Evolutionary conservation across 2,329 filamentous ascomycete species (phyloP).

Genomic region (Lasiodiplodia sp.): DNA sequence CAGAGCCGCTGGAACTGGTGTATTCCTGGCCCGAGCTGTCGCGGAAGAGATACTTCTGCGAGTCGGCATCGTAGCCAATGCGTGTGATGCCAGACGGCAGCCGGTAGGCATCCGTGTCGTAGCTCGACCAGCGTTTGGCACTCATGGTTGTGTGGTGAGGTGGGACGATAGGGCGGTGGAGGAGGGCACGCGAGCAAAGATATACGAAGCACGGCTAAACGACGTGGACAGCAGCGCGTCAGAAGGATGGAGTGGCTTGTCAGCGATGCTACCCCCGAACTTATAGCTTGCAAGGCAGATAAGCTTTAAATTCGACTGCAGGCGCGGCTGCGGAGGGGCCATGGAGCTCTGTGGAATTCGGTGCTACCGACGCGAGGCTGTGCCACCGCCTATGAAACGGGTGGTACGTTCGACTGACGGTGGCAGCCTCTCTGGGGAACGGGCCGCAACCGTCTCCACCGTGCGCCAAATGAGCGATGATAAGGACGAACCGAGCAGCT

Average conservation of each 20-base stretch:
- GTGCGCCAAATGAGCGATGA: neutral
- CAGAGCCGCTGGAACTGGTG: constrained; percentile 59
- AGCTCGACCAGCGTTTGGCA: constrained; percentile 24
- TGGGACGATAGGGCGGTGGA: neutral
- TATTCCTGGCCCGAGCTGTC: constrained; percentile 59
- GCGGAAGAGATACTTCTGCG: constrained; percentile 61
- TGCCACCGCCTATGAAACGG: constrained; percentile 19
- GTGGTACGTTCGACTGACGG: constrained; percentile 2
- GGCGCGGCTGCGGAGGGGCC: constrained; percentile 8
- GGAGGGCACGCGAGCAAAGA: constrained; percentile 1
- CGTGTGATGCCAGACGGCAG: constrained; percentile 64
- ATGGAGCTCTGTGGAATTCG: constrained; percentile 12
- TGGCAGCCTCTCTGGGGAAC: neutral
- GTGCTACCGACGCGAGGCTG: constrained; percentile 18
- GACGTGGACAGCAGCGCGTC: neutral
- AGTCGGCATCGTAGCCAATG: constrained; percentile 65
- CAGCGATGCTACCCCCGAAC: neutral
- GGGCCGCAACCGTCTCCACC: constrained; percentile 17
- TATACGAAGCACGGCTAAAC: constrained; percentile 9
- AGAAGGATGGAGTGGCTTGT: constrained; percentile 21
- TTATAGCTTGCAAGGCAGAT: constrained; percentile 2
- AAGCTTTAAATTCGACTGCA: constrained; percentile 3
- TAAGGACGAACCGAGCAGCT: neutral
- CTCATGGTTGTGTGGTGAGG: constrained; percentile 15
- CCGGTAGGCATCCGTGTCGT: constrained; percentile 55